phyloP scores from a whole-genome alignment of 2,329 filamentous ascomycete genomes.

The Drechslerella dactyloides region DNA sequence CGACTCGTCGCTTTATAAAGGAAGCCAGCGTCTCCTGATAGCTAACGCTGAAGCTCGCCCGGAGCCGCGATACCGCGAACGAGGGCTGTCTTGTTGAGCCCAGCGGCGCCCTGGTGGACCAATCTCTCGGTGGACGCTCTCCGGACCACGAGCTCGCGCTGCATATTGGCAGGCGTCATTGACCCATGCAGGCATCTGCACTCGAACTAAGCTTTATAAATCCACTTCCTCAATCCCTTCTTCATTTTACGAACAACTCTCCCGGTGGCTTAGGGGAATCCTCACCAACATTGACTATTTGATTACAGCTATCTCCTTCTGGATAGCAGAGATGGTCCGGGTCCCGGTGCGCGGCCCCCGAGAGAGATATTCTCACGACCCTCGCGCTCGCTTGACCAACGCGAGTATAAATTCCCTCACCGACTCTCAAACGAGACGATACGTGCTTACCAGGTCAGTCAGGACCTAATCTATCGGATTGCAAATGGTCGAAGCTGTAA shows the following conservation, averaged over 20 bases:
- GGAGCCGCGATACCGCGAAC: slow-evolving; percentile 44
- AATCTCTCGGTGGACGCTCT: slow-evolving; percentile 45
- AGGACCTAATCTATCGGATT: no score
- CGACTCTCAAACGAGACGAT: no score
- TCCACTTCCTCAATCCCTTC: no score
- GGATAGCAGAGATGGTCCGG: slow-evolving; percentile 8
- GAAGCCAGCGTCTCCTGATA: not conserved
- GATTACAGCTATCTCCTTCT: not conserved
- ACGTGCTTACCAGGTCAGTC: no score
- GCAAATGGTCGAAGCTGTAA: no score
- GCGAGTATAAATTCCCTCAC: not conserved
- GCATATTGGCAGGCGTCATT: not conserved
- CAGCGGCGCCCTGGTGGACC: no score
- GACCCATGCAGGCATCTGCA: slow-evolving; percentile 1
- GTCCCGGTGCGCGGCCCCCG: slow-evolving; percentile 31
- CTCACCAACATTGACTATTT: no score
- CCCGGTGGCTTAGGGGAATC: not conserved
- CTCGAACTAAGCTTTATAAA: no score
- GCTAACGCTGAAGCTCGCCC: slow-evolving; percentile 1
- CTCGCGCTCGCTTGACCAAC: not conserved
- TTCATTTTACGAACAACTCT: not conserved
- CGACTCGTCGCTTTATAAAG: slow-evolving; percentile 13
- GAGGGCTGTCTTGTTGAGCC: slow-evolving; percentile 48
- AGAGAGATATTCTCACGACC: slow-evolving; percentile 19
- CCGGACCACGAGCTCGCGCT: slow-evolving; percentile 34